Base-by-base conservation (phyloP, 2,329 filamentous ascomycete genomes). In the Raffaelea deltoideospora region DNA sequence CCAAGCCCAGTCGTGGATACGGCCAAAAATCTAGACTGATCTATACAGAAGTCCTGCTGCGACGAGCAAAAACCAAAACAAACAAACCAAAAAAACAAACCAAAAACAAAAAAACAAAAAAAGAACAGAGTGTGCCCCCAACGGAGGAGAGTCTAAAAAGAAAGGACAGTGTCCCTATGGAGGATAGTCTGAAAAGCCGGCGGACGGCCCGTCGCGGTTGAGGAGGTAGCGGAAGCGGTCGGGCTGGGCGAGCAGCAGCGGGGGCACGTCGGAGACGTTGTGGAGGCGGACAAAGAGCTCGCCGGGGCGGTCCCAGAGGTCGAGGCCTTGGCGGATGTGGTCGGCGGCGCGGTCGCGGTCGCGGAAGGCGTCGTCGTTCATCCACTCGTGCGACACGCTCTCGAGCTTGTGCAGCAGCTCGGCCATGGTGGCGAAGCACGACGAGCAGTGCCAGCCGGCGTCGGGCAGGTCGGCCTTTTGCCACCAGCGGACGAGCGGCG, bases 391-490 rank as follows among this genome's bases (percentile, higher is more conserved):
- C 15, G 67, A 71, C 50, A 73, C 74, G 39, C 62, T 65, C 10
- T 59, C 55, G 56, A 76, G 62, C 51, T 75, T 76, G 43, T 60
- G 63, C 32, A 68, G 53, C 45, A 75, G 57, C 48, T 73, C 64
- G 4, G 57, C 58, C 14, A 77, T 52, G 1, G 67, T 75, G 15
- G 59, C 54, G 48, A 75, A 75, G 54, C 73, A 77, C 38, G 60
- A 68, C 35, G 67, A 72, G 57, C 72, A 78, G 50, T 77, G 72
- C 73, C 73, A 78, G 0, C 56, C 64, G 1, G 69, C 66, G 45
- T 70, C 64, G 46, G 50, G 51, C 24, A 74, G 42, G 6, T 59
- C 56, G 8, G 53, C 60, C 43, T 59, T 60, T 41, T 70, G 61
- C 30, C 55, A 52, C 26, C 53, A 52, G 23, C 60, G 54, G 2